A percentile compares a stretch with the other conserved stretches of the same genome.
Evolutionary conservation across 345 rosid genomes (phyloP).

Genomic region (Tarenaya hassleriana): DNA sequence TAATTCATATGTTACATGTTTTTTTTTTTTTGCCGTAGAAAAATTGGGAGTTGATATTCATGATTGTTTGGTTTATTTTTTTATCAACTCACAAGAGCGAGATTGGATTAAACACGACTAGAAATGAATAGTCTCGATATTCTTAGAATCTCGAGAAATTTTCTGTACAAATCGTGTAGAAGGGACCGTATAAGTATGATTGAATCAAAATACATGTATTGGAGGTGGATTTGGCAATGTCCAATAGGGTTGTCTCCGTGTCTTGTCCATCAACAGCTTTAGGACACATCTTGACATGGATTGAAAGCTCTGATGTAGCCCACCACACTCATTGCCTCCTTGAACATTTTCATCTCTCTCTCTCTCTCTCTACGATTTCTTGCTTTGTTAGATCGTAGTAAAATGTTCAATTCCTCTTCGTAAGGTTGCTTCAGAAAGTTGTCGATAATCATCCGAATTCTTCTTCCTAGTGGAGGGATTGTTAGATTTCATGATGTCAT

Average conservation of each 20-base stretch:
- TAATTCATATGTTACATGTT: no score
- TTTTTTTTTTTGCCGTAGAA: no score
- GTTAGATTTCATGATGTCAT: constrained; percentile 22
- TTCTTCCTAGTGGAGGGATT: constrained; percentile 19
- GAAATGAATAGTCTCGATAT: no score
- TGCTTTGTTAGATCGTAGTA: constrained; percentile 1
- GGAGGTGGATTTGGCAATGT: constrained; percentile 28
- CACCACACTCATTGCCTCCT: constrained; percentile 1
- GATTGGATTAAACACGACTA: no score
- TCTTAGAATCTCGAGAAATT: no score
- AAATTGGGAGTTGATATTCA: no score
- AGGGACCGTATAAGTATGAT: no score
- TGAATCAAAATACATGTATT: background rate
- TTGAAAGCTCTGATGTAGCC: constrained; percentile 30
- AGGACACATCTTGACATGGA: constrained; percentile 36
- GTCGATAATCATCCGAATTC: constrained; percentile 12
- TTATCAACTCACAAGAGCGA: no score
- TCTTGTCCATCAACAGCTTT: constrained; percentile 34
- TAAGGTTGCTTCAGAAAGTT: constrained; percentile 29
- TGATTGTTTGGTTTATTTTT: no score
- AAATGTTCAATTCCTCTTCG: background rate
- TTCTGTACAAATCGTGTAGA: no score
- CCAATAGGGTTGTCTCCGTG: constrained; percentile 24
- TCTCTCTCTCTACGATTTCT: background rate
- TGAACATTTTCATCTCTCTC: constrained; percentile 14